Percentiles rank a stretch among this genome's conserved stretches.
Evolutionary conservation across 2,329 filamentous ascomycete genomes (phyloP).

Genomic region (Phoma sp.): DNA sequence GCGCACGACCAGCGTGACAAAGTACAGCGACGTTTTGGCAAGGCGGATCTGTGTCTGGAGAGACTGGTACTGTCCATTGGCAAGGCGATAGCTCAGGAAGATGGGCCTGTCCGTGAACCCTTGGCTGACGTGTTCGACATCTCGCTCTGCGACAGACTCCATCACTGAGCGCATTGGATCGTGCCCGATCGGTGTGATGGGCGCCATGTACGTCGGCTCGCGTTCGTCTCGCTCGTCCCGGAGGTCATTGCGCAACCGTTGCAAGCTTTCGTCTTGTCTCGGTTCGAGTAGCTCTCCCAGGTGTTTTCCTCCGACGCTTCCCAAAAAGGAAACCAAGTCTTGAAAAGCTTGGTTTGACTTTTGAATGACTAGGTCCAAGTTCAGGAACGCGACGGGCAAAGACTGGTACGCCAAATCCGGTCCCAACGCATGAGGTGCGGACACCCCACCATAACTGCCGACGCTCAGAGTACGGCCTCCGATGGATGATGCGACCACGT

Average conservation of each 20-base stretch:
- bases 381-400: conserved; percentile 52
- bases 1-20: conserved; percentile 53
- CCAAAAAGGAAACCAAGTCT: conserved; percentile 50
- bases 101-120: conserved; percentile 53
- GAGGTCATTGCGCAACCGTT: conserved; percentile 54
- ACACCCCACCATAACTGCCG: conserved; percentile 26
- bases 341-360: conserved; percentile 56
- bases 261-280: conserved; percentile 52
- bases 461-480: conserved; percentile 24
- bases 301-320: conserved; percentile 49
- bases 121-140: conserved; percentile 55
- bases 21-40: conserved; percentile 56
- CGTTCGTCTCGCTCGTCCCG: conserved; percentile 56
- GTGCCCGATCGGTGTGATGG: conserved; percentile 54
- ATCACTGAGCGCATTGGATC: conserved; percentile 53
- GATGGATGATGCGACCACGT: conserved; percentile 21
- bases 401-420: conserved; percentile 38
- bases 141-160: conserved; percentile 49
- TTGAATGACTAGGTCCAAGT: conserved; percentile 57
- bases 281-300: conserved; percentile 55
- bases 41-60: conserved; percentile 46
- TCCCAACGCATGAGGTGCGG: conserved; percentile 31
- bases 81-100: conserved; percentile 50
- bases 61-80: conserved; percentile 43
- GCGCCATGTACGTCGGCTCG: conserved; percentile 60